A percentile compares a stretch with the other conserved stretches of the same genome.
phyloP scores from a whole-genome alignment of 306 rosid genomes.

The Hippophae tibetana region DNA sequence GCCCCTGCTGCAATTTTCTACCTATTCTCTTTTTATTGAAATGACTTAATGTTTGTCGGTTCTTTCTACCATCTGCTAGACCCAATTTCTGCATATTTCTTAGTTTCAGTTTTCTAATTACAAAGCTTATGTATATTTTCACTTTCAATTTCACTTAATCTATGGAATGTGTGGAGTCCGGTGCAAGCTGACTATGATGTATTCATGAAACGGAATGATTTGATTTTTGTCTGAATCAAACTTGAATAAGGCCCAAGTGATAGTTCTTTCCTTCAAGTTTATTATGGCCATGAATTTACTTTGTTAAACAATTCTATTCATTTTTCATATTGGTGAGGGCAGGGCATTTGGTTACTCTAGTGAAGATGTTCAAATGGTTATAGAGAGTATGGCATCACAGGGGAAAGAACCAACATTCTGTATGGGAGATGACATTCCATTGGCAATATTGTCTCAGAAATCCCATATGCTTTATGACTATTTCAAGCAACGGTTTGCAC shows the following conservation, averaged over 20 bases:
- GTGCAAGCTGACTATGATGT: too few species aligned
- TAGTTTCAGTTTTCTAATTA: too few species aligned
- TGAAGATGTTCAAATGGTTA: constrained; percentile 98
- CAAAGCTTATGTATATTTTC: too few species aligned
- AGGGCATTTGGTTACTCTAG: constrained; percentile 99
- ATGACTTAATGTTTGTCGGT: too few species aligned
- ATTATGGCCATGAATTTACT: constrained; percentile 17
- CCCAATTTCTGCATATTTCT: too few species aligned
- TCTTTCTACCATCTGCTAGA: too few species aligned
- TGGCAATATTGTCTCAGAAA: constrained; percentile 86
- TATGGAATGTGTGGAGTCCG: too few species aligned
- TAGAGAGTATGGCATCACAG: constrained; percentile 91
- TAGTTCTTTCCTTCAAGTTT: not conserved
- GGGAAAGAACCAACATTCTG: constrained; percentile 99
- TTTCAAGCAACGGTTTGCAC: constrained; percentile 96
- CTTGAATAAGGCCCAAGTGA: not conserved
- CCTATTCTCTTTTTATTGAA: too few species aligned
- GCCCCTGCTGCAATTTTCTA: too few species aligned
- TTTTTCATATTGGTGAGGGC: constrained; percentile 31
- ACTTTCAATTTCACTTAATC: too few species aligned
- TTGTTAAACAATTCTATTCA: constrained; percentile 25
- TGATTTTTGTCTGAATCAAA: too few species aligned
- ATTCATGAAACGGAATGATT: too few species aligned
- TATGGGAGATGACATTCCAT: constrained; percentile 95
- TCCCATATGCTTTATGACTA: constrained; percentile 92